Evolutionary conservation across 208 protist genomes (phyloP).

Genomic region (Trypanosoma melophagium): DNA sequence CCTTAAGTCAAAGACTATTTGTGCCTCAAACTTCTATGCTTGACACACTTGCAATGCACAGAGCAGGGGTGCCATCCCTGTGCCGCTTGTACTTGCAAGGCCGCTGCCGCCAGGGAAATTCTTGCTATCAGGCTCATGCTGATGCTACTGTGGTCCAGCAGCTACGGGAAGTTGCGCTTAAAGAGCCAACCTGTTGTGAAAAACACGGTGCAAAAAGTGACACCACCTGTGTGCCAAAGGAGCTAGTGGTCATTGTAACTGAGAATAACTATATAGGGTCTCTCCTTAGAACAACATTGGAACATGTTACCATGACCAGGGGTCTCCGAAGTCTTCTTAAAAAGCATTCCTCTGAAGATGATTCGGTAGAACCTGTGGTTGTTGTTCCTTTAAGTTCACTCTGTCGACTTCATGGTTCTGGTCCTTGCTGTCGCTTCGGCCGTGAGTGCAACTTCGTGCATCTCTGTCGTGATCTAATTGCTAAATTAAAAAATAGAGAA

Average conservation of each 20-base stretch:
- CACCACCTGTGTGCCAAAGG: slow-evolving; percentile 19
- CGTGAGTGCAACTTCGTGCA: slow-evolving; percentile 85
- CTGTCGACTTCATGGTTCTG: slow-evolving; percentile 68
- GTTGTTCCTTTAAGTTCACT: slow-evolving; percentile 56
- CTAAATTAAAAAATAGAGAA: background rate
- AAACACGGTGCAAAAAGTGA: slow-evolving; percentile 51
- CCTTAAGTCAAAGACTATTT: slow-evolving; percentile 71
- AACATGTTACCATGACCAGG: slow-evolving; percentile 47
- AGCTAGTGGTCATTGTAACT: slow-evolving; percentile 14
- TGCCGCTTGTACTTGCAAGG: slow-evolving; percentile 77
- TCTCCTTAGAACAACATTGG: slow-evolving; percentile 22
- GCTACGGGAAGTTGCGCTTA: slow-evolving; percentile 59
- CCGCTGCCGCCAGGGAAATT: slow-evolving; percentile 71
- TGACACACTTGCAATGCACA: slow-evolving; percentile 76
- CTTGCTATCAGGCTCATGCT: slow-evolving; percentile 81
- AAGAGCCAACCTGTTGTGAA: slow-evolving; percentile 73
- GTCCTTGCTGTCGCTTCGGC: slow-evolving; percentile 77
- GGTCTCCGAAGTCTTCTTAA: slow-evolving; percentile 49
- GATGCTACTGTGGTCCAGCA: slow-evolving; percentile 40
- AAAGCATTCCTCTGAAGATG: slow-evolving; percentile 22
- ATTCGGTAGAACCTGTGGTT: slow-evolving; percentile 24
- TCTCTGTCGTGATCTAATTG: slow-evolving; percentile 46
- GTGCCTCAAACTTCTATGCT: slow-evolving; percentile 59
- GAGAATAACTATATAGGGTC: background rate
- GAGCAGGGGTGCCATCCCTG: slow-evolving; percentile 74